These are phyloP conservation scores for Trypanosoma mega DNA, from an alignment of 208 protist species.

Conservation along the genomic window DNA sequence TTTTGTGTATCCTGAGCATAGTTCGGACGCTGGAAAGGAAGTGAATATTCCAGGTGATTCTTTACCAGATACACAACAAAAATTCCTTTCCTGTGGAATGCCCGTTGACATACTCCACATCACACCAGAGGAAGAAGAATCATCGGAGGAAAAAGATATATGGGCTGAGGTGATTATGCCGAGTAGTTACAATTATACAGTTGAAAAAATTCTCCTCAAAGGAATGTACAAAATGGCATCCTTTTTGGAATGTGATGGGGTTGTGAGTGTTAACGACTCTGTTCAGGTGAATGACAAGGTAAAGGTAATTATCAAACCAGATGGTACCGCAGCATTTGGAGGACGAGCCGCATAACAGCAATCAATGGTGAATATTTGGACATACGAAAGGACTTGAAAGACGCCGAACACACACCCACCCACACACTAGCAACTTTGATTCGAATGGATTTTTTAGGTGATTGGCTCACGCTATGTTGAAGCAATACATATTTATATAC, in stretches of 20 bases:
- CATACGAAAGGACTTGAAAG: too few species aligned
- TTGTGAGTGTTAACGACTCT: slow-evolving; percentile 82
- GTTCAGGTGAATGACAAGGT: slow-evolving; percentile 85
- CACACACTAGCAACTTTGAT: too few species aligned
- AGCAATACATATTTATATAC: too few species aligned
- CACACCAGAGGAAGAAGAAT: slow-evolving; percentile 55
- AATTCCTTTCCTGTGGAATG: slow-evolving; percentile 82
- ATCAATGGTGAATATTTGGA: slow-evolving; percentile 16
- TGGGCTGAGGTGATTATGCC: slow-evolving; percentile 87
- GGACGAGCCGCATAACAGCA: slow-evolving; percentile 41
- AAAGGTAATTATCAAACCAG: slow-evolving; percentile 82
- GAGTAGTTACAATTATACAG: slow-evolving; percentile 83
- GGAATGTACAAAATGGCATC: slow-evolving; percentile 88
- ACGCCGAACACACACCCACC: too few species aligned
- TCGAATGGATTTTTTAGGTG: too few species aligned
- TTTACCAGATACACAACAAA: slow-evolving; percentile 77
- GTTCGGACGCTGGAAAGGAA: slow-evolving; percentile 71
- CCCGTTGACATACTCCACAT: slow-evolving; percentile 88
- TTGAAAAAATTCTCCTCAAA: slow-evolving; percentile 83
- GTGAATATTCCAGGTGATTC: slow-evolving; percentile 75
- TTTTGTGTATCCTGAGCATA: slow-evolving; percentile 88
- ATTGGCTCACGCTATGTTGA: too few species aligned
- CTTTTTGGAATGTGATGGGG: slow-evolving; percentile 85
- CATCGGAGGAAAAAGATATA: slow-evolving; percentile 52
- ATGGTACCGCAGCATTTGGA: slow-evolving; percentile 85